Base-by-base conservation (phyloP, 495 filamentous ascomycete genomes). In the Stereocaulon alpinum region DNA sequence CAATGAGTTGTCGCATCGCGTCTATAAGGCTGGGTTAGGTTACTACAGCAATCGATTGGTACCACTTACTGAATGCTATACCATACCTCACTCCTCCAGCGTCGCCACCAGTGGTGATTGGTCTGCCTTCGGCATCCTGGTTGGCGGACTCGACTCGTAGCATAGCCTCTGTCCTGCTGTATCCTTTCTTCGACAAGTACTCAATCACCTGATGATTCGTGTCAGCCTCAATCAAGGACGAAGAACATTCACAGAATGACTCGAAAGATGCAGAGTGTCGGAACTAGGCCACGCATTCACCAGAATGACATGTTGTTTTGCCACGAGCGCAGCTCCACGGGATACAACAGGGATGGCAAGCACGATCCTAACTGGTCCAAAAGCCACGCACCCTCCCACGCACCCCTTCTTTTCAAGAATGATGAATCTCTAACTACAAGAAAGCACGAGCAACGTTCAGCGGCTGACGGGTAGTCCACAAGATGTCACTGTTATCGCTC, bases 111-210 rank as follows among this genome's bases (percentile, higher is more conserved):
- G 67, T 62, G 12, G 73, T 75, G n/a, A 90, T 76, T 9, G 87
- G 86, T 45, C 81, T 76, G 34, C 88, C 89, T 63, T 92, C 86
- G 43, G 83, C 82, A 59, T 90, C 88, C 48, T 87, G 77, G 61
- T 86, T 80, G 3, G 81, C 82, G n/a, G 91, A 94, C 67, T 98
- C 93, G 70, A 88, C 84, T 15, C 94, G 84, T 47, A 98, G 86
- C 75, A 90, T 91, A 15, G 92, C 88, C 68, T 98, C 93, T 1
- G 93, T 97, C 24, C 86, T 83, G 49, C 80, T 88, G 70, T 96
- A 98, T 2, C 93, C 93, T 67, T 96, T 96, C 72, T 98, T 98
- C 51, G 86, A 82, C 14, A 98, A 75, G 70, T 98, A 98, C 64
- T 98, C 93, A 22, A 96, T 93, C 37, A 98, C 91, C 91, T 94